A percentile compares a stretch with the other conserved stretches of the same genome.
Evolutionary conservation across 768 basidiomycete species (phyloP).

Genomic region (Agaricus blazei): DNA sequence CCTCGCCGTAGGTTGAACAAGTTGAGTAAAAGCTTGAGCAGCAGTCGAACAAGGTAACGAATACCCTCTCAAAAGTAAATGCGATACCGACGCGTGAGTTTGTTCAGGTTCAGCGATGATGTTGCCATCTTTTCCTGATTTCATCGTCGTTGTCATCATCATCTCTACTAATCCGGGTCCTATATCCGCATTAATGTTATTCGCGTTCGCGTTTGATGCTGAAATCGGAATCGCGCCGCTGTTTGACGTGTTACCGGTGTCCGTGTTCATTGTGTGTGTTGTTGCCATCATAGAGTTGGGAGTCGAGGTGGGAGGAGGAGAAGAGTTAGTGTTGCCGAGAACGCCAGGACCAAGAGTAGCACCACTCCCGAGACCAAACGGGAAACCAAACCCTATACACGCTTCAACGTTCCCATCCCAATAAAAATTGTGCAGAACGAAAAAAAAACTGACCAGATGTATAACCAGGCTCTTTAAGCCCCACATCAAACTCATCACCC

Average conservation of each 20-base stretch:
- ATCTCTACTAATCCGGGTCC: not conserved
- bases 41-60: slow-evolving; percentile 73
- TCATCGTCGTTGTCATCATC: not conserved
- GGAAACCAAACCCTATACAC: not conserved
- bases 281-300: too few species aligned
- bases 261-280: not conserved
- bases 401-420: too few species aligned
- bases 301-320: not conserved
- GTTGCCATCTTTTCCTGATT: not conserved
- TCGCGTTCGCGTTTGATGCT: not conserved
- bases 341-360: too few species aligned
- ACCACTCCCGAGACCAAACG: not conserved
- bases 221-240: not conserved
- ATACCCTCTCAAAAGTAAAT: slow-evolving; percentile 62
- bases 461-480: too few species aligned
- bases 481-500: too few species aligned
- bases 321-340: not conserved
- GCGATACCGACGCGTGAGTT: slow-evolving; percentile 58
- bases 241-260: not conserved
- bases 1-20: slow-evolving; percentile 69
- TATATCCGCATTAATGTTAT: not conserved
- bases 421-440: too few species aligned
- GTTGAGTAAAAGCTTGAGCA: slow-evolving; percentile 68
- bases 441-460: too few species aligned
- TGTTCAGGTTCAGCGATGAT: slow-evolving; percentile 33